These are phyloP conservation scores for Globisporangium radiosum DNA, from an alignment of 352 stramenopile species.

Conservation along the genomic window DNA sequence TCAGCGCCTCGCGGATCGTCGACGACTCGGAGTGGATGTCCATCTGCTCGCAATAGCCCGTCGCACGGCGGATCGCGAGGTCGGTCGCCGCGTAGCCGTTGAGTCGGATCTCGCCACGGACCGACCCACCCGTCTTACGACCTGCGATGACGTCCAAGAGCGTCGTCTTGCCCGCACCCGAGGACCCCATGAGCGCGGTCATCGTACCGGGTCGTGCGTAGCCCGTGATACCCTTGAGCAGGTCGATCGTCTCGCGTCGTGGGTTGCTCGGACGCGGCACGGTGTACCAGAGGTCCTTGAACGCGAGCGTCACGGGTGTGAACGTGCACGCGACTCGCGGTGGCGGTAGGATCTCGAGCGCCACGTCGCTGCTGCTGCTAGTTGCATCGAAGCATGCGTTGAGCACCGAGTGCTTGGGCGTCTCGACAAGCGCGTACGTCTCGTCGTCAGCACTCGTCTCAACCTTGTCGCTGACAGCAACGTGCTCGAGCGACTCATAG, in stretches of 20 bases:
- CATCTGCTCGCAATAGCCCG: conserved; percentile 52
- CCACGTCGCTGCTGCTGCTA: not conserved
- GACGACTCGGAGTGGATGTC: conserved; percentile 69
- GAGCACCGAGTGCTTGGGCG: not conserved
- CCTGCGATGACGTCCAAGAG: conserved; percentile 88
- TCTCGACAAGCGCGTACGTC: conserved; percentile 3
- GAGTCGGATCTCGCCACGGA: conserved; percentile 64
- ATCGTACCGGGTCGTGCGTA: conserved; percentile 26
- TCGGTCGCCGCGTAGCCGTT: conserved; percentile 54
- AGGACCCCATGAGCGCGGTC: conserved; percentile 37
- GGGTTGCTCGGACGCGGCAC: conserved; percentile 13
- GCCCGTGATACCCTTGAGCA: conserved; percentile 29
- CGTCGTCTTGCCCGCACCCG: conserved; percentile 79
- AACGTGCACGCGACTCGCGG: conserved; percentile 18
- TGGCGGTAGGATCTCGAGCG: not conserved
- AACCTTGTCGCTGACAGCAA: conserved; percentile 14
- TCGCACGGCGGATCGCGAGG: conserved; percentile 12
- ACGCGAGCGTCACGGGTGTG: conserved; percentile 16
- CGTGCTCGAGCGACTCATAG: conserved; percentile 22
- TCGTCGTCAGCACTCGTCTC: not conserved
- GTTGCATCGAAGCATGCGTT: not conserved
- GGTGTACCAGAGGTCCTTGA: conserved; percentile 19
- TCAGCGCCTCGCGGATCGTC: conserved; percentile 78
- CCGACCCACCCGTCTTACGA: conserved; percentile 69
- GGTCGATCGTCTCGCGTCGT: conserved; percentile 11